Base-by-base conservation (phyloP, 306 rosid species). In the Ormosia emarginata region DNA sequence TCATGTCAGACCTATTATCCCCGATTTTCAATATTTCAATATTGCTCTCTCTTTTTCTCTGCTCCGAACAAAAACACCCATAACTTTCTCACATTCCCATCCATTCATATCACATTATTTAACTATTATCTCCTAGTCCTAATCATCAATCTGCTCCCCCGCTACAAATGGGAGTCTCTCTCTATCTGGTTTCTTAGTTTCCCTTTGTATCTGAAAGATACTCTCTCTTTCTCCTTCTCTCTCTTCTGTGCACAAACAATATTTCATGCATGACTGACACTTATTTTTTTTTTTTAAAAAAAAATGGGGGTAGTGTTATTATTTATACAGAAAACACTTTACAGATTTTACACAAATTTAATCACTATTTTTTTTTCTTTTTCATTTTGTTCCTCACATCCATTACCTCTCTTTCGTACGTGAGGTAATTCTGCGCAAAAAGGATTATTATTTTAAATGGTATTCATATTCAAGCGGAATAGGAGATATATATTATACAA, bases 81-180 rank as follows among this genome's bases (percentile, higher is more conserved):
- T 87, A 85, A 89, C 89, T 85, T 88, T 62, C 82, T 89, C 92
- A 88, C 88, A 87, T 79, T 85, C 89, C 86, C 17, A 13, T 82
- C 89, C 85, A 50, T 82, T 85, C 85, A 77, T 82, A 63, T 81
- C 74, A 76, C 18, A 53, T 74, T 46, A 76, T 84, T 85, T 36
- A 32, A 85, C 37, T 53, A 85, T 82, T 87, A 82, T 89, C 84
- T 62, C 50, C 5, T 52, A 13, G 82, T 82, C 86, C 90, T 84
- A 83, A 87, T 92, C 90, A 88, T 89, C 86, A 82, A 86, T 87
- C 85, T 89, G 89, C 89, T 92, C 91, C 97, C 96, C 94, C 90
- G 89, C 87, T 81, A n/a, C 90, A 81, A 82, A 83, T 91, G 93
- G 91, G 82, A 56, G 75, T 77, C 62, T 72, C 83, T 12, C 58